These are phyloP conservation scores for Rubia yunnanensis DNA, from an alignment of 257 asterid genomes.

Conservation along the genomic window DNA sequence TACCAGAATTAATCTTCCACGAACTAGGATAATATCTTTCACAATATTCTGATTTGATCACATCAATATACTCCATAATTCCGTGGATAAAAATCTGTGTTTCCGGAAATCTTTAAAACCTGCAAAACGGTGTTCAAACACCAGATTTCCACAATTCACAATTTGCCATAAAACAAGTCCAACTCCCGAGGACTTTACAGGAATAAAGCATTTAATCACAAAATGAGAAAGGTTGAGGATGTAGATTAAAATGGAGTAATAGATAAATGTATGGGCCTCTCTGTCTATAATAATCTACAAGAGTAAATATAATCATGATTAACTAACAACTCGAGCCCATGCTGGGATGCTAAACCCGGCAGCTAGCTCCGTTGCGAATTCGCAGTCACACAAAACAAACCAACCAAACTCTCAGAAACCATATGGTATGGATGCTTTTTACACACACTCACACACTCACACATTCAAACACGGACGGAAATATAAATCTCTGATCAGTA, in stretches of 20 bases:
- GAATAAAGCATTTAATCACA: too few relatives aligned
- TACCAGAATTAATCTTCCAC: too few relatives aligned
- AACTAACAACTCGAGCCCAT: neutral
- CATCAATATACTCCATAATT: too few relatives aligned
- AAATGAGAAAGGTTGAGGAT: too few relatives aligned
- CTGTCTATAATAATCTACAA: neutral
- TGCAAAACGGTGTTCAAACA: too few relatives aligned
- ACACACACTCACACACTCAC: neutral
- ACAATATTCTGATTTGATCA: too few relatives aligned
- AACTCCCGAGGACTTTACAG: too few relatives aligned
- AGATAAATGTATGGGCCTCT: neutral
- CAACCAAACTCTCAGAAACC: neutral
- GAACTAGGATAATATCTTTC: too few relatives aligned
- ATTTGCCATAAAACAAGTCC: too few relatives aligned
- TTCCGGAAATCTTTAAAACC: too few relatives aligned
- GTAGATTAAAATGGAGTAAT: neutral
- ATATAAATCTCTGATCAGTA: neutral
- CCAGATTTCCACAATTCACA: too few relatives aligned
- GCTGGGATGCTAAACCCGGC: slow-evolving; percentile 1
- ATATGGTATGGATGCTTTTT: neutral
- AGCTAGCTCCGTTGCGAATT: slow-evolving; percentile 1
- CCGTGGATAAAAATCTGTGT: too few relatives aligned
- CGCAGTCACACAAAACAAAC: slow-evolving; percentile 3
- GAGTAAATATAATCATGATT: neutral
- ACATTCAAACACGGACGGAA: neutral